phyloP scores from a whole-genome alignment of 2,329 filamentous ascomycete species.

The Ceratocystis colombiana region DNA sequence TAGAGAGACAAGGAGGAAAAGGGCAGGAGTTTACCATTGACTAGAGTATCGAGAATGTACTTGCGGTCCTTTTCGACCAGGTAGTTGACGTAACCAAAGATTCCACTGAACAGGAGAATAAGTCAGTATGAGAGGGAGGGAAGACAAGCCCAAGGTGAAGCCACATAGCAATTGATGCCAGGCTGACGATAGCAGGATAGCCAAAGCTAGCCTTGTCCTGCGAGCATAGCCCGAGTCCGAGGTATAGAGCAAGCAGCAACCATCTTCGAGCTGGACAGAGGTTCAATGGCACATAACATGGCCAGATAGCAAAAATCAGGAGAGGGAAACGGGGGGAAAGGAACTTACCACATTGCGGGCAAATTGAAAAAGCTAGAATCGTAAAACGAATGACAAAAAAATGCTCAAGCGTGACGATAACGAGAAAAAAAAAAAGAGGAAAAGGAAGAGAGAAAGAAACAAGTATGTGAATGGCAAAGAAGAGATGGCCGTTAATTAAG shows the following conservation, averaged over 20 bases:
- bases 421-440: constrained; percentile 19
- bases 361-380: constrained; percentile 23
- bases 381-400: constrained; percentile 24
- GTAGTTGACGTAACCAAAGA: constrained; percentile 99
- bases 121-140: constrained; percentile 20
- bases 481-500: constrained; percentile 20
- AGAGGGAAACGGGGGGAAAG: constrained; percentile 18
- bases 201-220: background rate
- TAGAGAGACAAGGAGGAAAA: constrained; percentile 21
- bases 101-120: constrained; percentile 52
- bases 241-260: background rate
- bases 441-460: constrained; percentile 10
- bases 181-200: background rate
- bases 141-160: constrained; percentile 13
- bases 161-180: background rate
- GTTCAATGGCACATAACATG: constrained; percentile 5
- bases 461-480: constrained; percentile 1
- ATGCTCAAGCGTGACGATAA: constrained; percentile 11
- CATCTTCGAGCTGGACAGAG: background rate
- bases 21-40: constrained; percentile 63
- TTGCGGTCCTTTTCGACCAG: constrained; percentile 97
- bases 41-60: constrained; percentile 88
- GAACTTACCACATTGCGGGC: constrained; percentile 25
- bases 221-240: background rate
- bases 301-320: constrained; percentile 6